A percentile compares a stretch with the other conserved stretches of the same genome.
Conservation (phyloP, 306 rosid species). For the Neltuma alba region DNA sequence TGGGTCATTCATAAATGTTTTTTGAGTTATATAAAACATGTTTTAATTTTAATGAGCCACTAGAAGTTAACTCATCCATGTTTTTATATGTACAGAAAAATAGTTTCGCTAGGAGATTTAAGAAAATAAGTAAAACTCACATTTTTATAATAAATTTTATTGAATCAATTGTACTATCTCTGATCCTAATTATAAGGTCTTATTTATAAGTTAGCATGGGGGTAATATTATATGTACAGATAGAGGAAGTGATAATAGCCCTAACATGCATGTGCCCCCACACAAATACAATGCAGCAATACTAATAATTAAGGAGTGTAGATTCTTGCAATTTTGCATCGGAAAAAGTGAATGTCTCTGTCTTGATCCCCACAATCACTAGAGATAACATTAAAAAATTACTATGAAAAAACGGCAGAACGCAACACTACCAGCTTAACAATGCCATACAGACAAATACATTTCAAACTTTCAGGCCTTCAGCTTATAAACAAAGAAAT, state of each 20-base stretch:
- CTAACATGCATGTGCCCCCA: background rate
- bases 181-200: no score
- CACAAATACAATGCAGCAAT: background rate
- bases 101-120: background rate
- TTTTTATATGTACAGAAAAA: background rate
- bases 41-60: no score
- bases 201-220: no score
- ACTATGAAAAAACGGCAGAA: background rate
- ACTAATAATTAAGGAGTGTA: background rate
- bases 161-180: no score
- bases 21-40: no score
- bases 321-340: background rate
- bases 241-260: background rate
- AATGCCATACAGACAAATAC: background rate
- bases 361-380: background rate
- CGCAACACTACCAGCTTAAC: background rate
- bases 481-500: background rate
- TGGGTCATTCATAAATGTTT: no score
- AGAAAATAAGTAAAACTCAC: no score
- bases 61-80: no score
- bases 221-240: no score
- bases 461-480: background rate
- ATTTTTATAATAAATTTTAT: no score
- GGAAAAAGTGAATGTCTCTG: background rate
- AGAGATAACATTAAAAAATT: background rate